Conservation (phyloP, 305 asterid species). For the Fraxinus latifolia region DNA sequence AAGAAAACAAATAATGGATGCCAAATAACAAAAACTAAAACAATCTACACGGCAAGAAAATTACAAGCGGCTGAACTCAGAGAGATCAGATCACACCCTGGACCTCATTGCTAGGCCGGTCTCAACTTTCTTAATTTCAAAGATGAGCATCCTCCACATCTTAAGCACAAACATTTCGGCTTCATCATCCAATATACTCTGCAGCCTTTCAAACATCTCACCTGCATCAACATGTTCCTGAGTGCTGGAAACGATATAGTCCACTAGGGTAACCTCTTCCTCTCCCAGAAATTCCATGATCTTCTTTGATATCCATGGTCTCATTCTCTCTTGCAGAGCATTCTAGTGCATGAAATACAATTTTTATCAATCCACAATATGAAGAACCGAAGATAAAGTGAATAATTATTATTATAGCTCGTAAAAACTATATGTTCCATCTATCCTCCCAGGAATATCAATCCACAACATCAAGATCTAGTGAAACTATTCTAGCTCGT, state of each 20-base stretch:
- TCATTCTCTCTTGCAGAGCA: constrained; percentile 76
- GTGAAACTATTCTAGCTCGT: neutral
- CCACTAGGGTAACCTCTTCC: constrained; percentile 90
- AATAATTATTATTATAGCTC: neutral
- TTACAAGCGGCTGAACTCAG: neutral
- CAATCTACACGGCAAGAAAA: constrained; percentile 8
- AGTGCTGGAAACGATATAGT: constrained; percentile 84
- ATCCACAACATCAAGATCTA: constrained; percentile 3
- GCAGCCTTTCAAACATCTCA: constrained; percentile 95
- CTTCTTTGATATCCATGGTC: constrained; percentile 96
- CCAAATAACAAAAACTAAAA: neutral
- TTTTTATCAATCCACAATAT: neutral
- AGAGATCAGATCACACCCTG: constrained; percentile 40
- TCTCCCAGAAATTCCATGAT: constrained; percentile 89
- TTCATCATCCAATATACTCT: constrained; percentile 86
- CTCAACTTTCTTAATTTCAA: constrained; percentile 93
- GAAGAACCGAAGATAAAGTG: neutral
- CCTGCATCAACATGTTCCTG: constrained; percentile 83
- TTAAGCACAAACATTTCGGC: constrained; percentile 99
- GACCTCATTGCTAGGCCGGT: constrained; percentile 64
- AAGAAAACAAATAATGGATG: neutral
- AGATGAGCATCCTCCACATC: constrained; percentile 99
- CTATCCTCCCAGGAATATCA: neutral
- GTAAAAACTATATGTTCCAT: neutral
- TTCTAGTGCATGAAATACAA: constrained; percentile 45